Evolutionary conservation across 108 stramenopile genomes (phyloP).

Genomic region (Mediolabrus comicus): DNA sequence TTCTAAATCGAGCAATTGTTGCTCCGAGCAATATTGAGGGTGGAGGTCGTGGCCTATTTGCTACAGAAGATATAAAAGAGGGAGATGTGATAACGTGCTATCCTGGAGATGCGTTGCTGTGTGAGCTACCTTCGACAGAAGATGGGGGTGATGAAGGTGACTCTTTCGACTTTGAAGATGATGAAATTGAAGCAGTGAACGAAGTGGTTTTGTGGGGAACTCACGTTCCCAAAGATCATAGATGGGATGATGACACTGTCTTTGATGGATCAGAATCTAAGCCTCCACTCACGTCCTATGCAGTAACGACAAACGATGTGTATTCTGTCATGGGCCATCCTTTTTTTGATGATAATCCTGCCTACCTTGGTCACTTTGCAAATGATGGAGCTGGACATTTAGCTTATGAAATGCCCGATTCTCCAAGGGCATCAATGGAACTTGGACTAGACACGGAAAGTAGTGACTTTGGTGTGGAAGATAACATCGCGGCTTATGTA

Average conservation of each 20-base stretch:
- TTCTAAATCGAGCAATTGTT: conserved; percentile 17
- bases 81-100: conserved; percentile 50
- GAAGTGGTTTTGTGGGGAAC: conserved; percentile 30
- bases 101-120: conserved; percentile 44
- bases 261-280: conserved; percentile 16
- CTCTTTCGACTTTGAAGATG: conserved; percentile 10
- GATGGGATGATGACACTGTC: conserved; percentile 20
- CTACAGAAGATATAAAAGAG: conserved; percentile 21
- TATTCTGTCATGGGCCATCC: conserved; percentile 44
- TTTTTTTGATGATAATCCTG: conserved; percentile 26
- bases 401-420: conserved; percentile 9
- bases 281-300: conserved; percentile 25
- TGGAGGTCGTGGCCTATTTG: conserved; percentile 44
- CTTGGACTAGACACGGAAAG: conserved; percentile 11
- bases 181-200: conserved; percentile 16
- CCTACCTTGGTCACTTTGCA: conserved; percentile 43
- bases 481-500: conserved; percentile 23
- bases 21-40: conserved; percentile 20
- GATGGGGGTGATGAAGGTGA: neutral
- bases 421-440: conserved; percentile 8
- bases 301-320: conserved; percentile 10
- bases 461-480: conserved; percentile 13
- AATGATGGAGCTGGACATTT: conserved; percentile 46
- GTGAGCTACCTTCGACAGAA: conserved; percentile 11
- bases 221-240: conserved; percentile 7